phyloP scores from a whole-genome alignment of 768 basidiomycete species.

The Kondoa malvinella region DNA sequence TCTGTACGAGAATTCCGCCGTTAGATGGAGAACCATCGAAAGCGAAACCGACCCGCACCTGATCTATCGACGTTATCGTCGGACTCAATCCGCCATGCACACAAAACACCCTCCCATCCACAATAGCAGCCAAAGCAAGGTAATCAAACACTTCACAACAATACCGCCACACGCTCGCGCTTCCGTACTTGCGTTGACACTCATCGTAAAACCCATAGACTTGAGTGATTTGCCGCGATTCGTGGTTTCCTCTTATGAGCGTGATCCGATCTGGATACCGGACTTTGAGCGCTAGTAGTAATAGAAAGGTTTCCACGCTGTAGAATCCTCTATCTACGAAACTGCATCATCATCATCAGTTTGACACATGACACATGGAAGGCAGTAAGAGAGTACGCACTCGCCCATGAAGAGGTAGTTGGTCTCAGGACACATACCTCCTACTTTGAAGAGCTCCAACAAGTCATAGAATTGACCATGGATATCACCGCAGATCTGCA shows the following conservation, averaged over 20 bases:
- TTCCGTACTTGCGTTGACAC: conserved; percentile 97
- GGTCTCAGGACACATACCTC: conserved; percentile 52
- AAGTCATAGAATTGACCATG: conserved; percentile 60
- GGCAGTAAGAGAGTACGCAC: neutral
- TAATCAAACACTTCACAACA: conserved; percentile 99
- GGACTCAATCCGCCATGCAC: conserved; percentile 94
- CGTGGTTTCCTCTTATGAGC: conserved; percentile 94
- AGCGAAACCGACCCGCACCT: conserved; percentile 41
- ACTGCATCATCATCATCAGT: conserved; percentile 35
- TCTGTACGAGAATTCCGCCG: conserved; percentile 35
- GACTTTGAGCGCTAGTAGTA: conserved; percentile 93
- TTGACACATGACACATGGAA: neutral
- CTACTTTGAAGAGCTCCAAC: conserved; percentile 95
- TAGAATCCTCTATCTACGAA: conserved; percentile 95
- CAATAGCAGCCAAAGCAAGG: conserved; percentile 78
- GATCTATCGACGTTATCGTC: conserved; percentile 66
- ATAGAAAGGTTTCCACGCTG: conserved; percentile 94
- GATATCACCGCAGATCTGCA: conserved; percentile 54
- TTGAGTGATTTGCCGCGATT: conserved; percentile 97
- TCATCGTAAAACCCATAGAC: conserved; percentile 99
- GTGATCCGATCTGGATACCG: conserved; percentile 97
- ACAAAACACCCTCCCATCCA: conserved; percentile 94
- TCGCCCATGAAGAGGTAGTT: conserved; percentile 6
- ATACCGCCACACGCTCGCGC: conserved; percentile 98
- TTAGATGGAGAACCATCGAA: neutral